A percentile compares a stretch with the other conserved stretches of the same genome.
Conservation (phyloP, 1,284 basidiomycete genomes). For the Cryptococcus floricola region DNA sequence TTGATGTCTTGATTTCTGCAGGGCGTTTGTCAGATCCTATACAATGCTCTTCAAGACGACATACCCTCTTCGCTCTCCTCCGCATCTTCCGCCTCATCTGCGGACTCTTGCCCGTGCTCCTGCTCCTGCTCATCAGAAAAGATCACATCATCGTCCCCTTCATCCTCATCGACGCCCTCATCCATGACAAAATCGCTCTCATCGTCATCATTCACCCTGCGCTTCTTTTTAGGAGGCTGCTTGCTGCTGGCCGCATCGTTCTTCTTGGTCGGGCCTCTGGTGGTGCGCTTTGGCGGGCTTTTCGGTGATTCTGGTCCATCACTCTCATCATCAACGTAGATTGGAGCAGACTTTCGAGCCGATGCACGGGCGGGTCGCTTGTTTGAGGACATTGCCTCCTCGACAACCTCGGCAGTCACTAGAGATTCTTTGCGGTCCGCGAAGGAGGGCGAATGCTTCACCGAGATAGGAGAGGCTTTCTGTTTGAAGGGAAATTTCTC, state of each 20-base stretch:
- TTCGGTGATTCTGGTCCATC: not conserved
- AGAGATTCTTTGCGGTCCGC: too few species aligned
- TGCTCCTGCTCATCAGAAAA: conserved; percentile 11
- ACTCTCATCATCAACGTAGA: not conserved
- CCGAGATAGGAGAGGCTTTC: too few species aligned
- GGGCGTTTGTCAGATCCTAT: too few species aligned
- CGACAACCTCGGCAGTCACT: not conserved
- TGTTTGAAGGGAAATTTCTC: too few species aligned
- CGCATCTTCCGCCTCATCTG: conserved; percentile 25
- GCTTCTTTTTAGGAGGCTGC: conserved; percentile 14
- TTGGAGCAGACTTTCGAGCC: not conserved
- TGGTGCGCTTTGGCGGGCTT: not conserved
- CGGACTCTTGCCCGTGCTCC: conserved; percentile 15
- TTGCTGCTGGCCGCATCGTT: not conserved
- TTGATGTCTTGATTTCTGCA: not conserved
- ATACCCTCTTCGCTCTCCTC: conserved; percentile 23
- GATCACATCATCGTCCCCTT: conserved; percentile 12
- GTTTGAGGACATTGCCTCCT: conserved; percentile 1
- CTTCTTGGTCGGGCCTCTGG: conserved; percentile 1
- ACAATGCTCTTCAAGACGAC: too few species aligned
- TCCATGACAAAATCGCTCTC: conserved; percentile 30
- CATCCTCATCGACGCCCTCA: conserved; percentile 24
- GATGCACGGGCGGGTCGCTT: not conserved
- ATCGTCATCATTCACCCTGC: conserved; percentile 17
- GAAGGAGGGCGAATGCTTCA: too few species aligned